Conservation (phyloP, 108 stramenopile species). For the Conticribra guillardii region DNA sequence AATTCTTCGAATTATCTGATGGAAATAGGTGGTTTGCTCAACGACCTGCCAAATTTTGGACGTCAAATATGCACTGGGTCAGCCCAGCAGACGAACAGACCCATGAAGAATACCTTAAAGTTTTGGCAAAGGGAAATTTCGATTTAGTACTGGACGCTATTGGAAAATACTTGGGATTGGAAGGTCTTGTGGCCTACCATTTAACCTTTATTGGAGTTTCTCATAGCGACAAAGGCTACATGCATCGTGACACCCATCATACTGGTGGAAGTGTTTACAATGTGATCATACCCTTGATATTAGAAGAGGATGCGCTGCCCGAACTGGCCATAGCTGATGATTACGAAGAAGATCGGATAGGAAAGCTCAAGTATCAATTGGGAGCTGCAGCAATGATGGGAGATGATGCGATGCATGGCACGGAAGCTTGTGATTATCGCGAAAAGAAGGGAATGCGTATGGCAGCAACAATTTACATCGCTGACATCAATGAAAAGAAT, state of each 20-base stretch:
- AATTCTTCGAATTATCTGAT: not conserved
- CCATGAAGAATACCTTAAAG: constrained; percentile 44
- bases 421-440: constrained; percentile 69
- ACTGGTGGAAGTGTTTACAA: constrained; percentile 55
- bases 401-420: constrained; percentile 67
- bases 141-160: constrained; percentile 55
- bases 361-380: constrained; percentile 44
- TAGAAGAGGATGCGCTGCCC: constrained; percentile 46
- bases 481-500: constrained; percentile 61
- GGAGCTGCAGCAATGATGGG: constrained; percentile 64
- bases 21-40: constrained; percentile 24
- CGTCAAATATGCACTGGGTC: constrained; percentile 61
- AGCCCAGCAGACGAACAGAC: constrained; percentile 48
- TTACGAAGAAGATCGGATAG: constrained; percentile 15
- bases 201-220: constrained; percentile 58
- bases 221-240: constrained; percentile 23
- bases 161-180: constrained; percentile 47
- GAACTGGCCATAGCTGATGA: constrained; percentile 43
- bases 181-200: constrained; percentile 55
- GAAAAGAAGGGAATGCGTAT: constrained; percentile 59
- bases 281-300: constrained; percentile 58
- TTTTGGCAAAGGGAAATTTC: constrained; percentile 50
- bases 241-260: constrained; percentile 43
- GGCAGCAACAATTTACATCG: constrained; percentile 69
- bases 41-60: constrained; percentile 40